Percentiles rank a stretch among this genome's conserved stretches.
Evolutionary conservation across 2,329 filamentous ascomycete genomes (phyloP).

Genomic region (Magnaporthiopsis rhizophila): DNA sequence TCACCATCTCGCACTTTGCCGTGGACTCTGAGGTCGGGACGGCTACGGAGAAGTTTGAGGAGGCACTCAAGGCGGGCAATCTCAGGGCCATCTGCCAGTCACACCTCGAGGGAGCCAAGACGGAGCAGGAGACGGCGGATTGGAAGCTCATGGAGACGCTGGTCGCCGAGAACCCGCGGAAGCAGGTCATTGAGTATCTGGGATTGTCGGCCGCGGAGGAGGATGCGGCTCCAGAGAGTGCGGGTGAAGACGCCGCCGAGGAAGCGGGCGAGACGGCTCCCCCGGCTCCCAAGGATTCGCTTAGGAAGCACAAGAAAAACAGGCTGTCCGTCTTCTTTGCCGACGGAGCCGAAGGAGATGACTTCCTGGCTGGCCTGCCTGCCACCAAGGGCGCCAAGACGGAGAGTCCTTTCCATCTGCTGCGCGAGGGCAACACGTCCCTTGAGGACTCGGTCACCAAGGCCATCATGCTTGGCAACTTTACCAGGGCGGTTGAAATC

Average conservation of each 20-base stretch:
- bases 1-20: conserved; percentile 81
- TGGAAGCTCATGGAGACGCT: conserved; percentile 93
- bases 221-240: conserved; percentile 40
- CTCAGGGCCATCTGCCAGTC: conserved; percentile 71
- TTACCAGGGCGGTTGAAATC: conserved; percentile 80
- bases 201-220: conserved; percentile 65
- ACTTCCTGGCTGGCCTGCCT: conserved; percentile 77
- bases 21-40: conserved; percentile 79
- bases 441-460: conserved; percentile 82
- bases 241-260: conserved; percentile 15
- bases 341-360: conserved; percentile 66
- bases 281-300: conserved; percentile 32
- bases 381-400: conserved; percentile 88
- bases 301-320: conserved; percentile 51
- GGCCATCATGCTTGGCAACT: conserved; percentile 82
- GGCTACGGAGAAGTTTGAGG: conserved; percentile 80
- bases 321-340: conserved; percentile 73
- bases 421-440: conserved; percentile 72
- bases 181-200: conserved; percentile 78
- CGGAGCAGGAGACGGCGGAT: conserved; percentile 88
- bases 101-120: conserved; percentile 65
- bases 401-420: conserved; percentile 88
- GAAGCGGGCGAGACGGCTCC: conserved; percentile 19
- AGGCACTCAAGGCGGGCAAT: conserved; percentile 69
- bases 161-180: conserved; percentile 75